Percentiles rank a stretch among this genome's conserved stretches.
Evolutionary conservation across 2,329 filamentous ascomycete species (phyloP).

Genomic region (Lachnellula suecica): DNA sequence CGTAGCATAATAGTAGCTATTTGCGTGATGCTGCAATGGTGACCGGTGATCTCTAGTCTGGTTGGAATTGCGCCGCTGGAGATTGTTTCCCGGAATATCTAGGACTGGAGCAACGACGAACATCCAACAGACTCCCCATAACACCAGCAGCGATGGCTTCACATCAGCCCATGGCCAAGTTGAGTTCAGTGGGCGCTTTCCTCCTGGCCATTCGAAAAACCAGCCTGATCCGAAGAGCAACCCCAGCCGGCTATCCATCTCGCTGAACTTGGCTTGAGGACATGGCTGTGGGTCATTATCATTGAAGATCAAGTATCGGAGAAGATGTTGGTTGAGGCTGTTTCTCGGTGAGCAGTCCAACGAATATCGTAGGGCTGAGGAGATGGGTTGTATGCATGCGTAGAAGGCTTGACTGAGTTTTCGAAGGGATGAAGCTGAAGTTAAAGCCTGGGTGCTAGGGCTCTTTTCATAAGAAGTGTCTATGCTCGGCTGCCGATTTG

Average conservation of each 20-base stretch:
- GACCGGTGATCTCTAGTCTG: not conserved
- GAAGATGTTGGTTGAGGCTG: not conserved
- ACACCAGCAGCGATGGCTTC: constrained; percentile 24
- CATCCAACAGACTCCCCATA: constrained; percentile 30
- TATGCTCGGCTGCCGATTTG: not conserved
- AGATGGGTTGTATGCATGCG: not conserved
- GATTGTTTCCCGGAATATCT: constrained; percentile 1
- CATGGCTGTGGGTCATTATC: not conserved
- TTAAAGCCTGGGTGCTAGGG: not conserved
- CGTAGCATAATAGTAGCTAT: constrained; percentile 3
- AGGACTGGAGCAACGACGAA: constrained; percentile 18
- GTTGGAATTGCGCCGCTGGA: not conserved
- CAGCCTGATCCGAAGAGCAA: constrained; percentile 23
- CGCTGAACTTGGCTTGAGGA: not conserved
- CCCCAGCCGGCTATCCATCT: constrained; percentile 6
- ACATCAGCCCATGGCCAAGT: constrained; percentile 28
- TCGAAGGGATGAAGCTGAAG: not conserved
- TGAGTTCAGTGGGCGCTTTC: constrained; percentile 23
- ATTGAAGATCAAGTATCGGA: constrained; percentile 1
- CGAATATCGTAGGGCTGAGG: not conserved
- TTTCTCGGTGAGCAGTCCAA: not conserved
- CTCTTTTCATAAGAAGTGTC: not conserved
- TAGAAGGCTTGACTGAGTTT: not conserved
- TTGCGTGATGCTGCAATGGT: not conserved
- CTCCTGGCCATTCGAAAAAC: constrained; percentile 27